Evolutionary conservation across 2,329 filamentous ascomycete species (phyloP), one percentile per base, ranked within the genome.

Genomic region (Colletotrichum sp.): DNA sequence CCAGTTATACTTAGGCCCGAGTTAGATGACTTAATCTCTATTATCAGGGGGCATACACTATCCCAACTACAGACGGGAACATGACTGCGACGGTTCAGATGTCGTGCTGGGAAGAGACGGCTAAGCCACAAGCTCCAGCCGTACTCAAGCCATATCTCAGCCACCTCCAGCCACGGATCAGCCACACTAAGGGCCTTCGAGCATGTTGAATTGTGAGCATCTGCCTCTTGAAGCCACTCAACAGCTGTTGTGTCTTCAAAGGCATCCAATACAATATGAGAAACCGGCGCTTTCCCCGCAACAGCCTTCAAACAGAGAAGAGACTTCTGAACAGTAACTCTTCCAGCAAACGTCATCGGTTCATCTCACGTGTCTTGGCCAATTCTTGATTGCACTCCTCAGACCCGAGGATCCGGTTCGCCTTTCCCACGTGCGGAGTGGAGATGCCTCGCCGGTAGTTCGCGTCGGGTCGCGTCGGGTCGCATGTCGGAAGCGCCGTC

Each of bases 391-490:
- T 28, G 9, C 55, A 10, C 21, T 59, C 55, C 10, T 59, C 13
- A 28, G 15, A 59, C 55, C 55, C 55, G 55, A 59, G 21, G 55
- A 59, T 59, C 12, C 55, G 55, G 55, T 59, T 59, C 28, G 60
- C 24, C 15, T 44, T 62, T 60, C 28, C 68, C 68, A 75, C 72
- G 72, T 75, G 72, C 15, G 63, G 4, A 34, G 72, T 72, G 72
- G 72, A 68, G 18, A 32, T 36, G 10, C 24, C 24, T 30, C 6
- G 28, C 30, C 24, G 59, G 52, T 16, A 55, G 60, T 66, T 63
- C 52, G 63, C 72, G 62, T 75, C 72, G 72, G 72, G 36, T 75
- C 72, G 72, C 72, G 18, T 75, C 72, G 72, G 72, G 36, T 75
- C 72, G 72, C 72, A 72, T 75, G 36, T 75, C 68, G 72, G 72